These are phyloP conservation scores for Avena atlantica DNA, from an alignment of 176 grass and related monocot species.

Conservation along the genomic window DNA sequence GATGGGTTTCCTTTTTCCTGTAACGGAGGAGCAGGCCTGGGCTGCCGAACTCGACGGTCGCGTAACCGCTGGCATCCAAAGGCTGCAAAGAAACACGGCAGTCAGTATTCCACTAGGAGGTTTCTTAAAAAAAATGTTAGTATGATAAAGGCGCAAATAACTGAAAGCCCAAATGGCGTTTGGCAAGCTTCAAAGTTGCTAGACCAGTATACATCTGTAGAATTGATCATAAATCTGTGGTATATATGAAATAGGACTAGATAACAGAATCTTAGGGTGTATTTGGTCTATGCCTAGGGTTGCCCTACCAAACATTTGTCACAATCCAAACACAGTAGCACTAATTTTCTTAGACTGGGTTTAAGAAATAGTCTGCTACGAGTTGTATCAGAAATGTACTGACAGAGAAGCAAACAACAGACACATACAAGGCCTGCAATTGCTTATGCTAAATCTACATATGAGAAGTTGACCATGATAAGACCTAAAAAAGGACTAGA, in stretches of 20 bases:
- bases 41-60: slow-evolving; percentile 47
- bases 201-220: slow-evolving; percentile 4
- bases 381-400: slow-evolving; percentile 21
- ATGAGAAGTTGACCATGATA: slow-evolving; percentile 1
- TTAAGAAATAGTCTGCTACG: not conserved
- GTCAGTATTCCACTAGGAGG: not conserved
- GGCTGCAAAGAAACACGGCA: slow-evolving; percentile 55
- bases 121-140: slow-evolving; percentile 12
- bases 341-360: not conserved
- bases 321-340: no score
- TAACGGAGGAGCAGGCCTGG: slow-evolving; percentile 69
- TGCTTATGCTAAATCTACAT: not conserved
- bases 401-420: not conserved
- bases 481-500: not conserved
- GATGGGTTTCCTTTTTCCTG: slow-evolving; percentile 44
- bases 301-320: no score
- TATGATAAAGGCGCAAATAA: not conserved
- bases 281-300: no score
- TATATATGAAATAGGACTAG: no score
- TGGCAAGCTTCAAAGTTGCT: not conserved
- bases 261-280: no score
- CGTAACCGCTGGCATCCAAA: slow-evolving; percentile 65
- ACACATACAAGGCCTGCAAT: not conserved
- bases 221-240: not conserved
- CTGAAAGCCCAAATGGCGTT: not conserved